A percentile compares a stretch with the other conserved stretches of the same genome.
Conservation (phyloP, 1,284 basidiomycete genomes). For the Ceratobasidium sp. region DNA sequence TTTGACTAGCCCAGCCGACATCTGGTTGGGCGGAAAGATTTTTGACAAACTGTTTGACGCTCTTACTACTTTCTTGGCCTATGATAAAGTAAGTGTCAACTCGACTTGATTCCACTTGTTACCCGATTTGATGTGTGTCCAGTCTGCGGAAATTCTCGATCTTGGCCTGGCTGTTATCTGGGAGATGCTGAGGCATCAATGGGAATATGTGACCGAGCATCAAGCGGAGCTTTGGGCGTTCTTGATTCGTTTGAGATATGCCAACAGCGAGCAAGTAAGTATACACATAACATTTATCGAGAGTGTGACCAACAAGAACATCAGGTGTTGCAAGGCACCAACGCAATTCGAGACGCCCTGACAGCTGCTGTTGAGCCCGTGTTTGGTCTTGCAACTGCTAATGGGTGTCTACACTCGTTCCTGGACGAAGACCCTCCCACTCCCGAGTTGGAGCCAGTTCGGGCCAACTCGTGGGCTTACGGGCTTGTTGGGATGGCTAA, state of each 20-base stretch:
- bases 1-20: slow-evolving; percentile 43
- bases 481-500: slow-evolving; percentile 79
- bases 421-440: slow-evolving; percentile 57
- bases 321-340: slow-evolving; percentile 78
- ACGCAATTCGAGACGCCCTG: slow-evolving; percentile 69
- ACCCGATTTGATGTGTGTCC: slow-evolving; percentile 37
- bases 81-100: slow-evolving; percentile 58
- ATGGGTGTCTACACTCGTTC: slow-evolving; percentile 69
- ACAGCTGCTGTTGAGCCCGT: slow-evolving; percentile 77
- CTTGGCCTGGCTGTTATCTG: slow-evolving; percentile 75
- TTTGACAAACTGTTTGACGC: slow-evolving; percentile 70
- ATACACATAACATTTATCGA: slow-evolving; percentile 13
- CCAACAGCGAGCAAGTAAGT: slow-evolving; percentile 68
- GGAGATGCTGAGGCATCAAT: slow-evolving; percentile 75
- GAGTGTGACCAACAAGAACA: not conserved
- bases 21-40: slow-evolving; percentile 69
- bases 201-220: slow-evolving; percentile 68
- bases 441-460: slow-evolving; percentile 53
- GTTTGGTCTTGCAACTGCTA: slow-evolving; percentile 79
- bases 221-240: slow-evolving; percentile 71
- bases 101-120: not conserved
- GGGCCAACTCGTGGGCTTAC: slow-evolving; percentile 72
- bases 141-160: slow-evolving; percentile 68
- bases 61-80: slow-evolving; percentile 64
- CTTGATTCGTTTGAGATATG: slow-evolving; percentile 68